These are phyloP conservation scores for Cyclanthera cordifolia DNA, from an alignment of 306 rosid species.

Conservation along the genomic window DNA sequence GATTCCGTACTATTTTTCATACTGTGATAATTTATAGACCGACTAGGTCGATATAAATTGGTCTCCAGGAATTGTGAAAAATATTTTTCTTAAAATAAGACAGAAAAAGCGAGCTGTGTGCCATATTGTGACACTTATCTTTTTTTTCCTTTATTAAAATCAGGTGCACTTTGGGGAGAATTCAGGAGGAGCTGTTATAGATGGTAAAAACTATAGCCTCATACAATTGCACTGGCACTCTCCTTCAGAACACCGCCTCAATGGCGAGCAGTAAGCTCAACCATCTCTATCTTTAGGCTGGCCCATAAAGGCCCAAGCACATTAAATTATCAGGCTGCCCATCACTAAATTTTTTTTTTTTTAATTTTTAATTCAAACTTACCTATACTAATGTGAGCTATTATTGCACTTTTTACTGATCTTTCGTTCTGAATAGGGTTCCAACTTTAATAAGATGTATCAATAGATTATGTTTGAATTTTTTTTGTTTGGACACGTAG, in stretches of 20 bases:
- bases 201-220: conserved; percentile 48
- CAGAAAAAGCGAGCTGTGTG: neutral
- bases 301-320: neutral
- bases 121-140: neutral
- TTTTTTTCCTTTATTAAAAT: neutral
- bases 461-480: no score
- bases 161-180: conserved; percentile 45
- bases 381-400: no score
- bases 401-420: no score
- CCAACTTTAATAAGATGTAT: no score
- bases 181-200: conserved; percentile 29
- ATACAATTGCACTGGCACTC: conserved; percentile 78
- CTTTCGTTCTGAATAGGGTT: no score
- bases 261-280: conserved; percentile 42
- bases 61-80: no score
- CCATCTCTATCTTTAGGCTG: conserved; percentile 1
- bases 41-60: no score
- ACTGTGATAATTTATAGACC: no score
- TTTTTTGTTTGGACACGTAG: no score
- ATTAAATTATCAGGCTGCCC: neutral
- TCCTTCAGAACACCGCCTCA: conserved; percentile 66
- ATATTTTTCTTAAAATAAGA: no score
- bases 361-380: no score
- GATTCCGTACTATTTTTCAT: no score
- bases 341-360: neutral